Evolutionary conservation across 768 basidiomycete genomes (phyloP).

Genomic region (Termitomyces titanicus): DNA sequence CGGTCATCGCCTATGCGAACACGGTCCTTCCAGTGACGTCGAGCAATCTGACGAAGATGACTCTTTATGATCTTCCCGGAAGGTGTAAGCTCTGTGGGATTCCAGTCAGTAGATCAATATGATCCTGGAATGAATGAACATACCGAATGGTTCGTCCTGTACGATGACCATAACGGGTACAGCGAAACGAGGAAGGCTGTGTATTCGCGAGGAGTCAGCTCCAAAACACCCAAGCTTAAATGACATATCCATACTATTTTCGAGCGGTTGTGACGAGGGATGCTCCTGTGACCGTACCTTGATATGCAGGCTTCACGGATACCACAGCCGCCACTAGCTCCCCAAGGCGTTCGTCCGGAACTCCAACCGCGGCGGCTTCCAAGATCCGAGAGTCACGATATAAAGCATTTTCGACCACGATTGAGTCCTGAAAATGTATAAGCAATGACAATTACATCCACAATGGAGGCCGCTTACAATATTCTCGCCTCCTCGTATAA

Average conservation of each 20-base stretch:
- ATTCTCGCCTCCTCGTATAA: constrained; percentile 63
- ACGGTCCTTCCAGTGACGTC: constrained; percentile 38
- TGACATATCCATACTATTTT: constrained; percentile 32
- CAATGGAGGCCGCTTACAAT: constrained; percentile 33
- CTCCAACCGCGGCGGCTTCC: constrained; percentile 57
- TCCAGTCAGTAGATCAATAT: neutral
- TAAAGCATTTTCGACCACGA: constrained; percentile 56
- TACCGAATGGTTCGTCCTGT: constrained; percentile 40
- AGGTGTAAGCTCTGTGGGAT: constrained; percentile 45
- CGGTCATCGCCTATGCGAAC: neutral
- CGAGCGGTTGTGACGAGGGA: constrained; percentile 40
- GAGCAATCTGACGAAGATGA: constrained; percentile 43
- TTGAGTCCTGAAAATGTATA: constrained; percentile 41
- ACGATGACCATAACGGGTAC: constrained; percentile 59
- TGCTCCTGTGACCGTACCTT: constrained; percentile 45
- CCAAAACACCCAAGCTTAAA: neutral
- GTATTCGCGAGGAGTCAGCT: neutral
- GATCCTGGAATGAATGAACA: constrained; percentile 3
- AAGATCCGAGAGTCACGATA: constrained; percentile 50
- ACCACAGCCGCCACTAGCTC: constrained; percentile 60
- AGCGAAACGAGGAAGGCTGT: constrained; percentile 50
- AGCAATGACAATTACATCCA: neutral
- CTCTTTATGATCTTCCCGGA: constrained; percentile 57
- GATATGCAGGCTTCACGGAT: constrained; percentile 42
- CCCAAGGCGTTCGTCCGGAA: constrained; percentile 55